These are phyloP conservation scores for Boletus pseudo-olivaceus DNA, from an alignment of 768 basidiomycete species.

Conservation along the genomic window DNA sequence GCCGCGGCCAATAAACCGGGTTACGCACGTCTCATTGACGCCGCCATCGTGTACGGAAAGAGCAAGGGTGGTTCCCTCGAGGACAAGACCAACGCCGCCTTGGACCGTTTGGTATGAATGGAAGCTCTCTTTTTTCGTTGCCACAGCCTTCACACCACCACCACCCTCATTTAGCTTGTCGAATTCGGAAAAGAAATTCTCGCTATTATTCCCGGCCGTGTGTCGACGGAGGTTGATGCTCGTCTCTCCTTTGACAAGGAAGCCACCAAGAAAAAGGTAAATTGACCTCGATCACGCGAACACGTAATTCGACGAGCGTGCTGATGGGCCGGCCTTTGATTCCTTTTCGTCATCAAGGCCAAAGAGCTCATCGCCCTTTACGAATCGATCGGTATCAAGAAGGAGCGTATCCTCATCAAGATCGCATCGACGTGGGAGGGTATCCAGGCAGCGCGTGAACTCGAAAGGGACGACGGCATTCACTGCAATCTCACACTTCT, in stretches of 20 bases:
- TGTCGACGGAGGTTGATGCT: slow-evolving; percentile 98
- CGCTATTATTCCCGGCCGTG: slow-evolving; percentile 93
- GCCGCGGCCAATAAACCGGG: slow-evolving; percentile 86
- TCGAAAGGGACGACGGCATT: slow-evolving; percentile 89
- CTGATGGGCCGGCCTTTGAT: slow-evolving; percentile 2
- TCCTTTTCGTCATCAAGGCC: slow-evolving; percentile 41
- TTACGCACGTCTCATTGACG: slow-evolving; percentile 80
- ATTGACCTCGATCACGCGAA: slow-evolving; percentile 13
- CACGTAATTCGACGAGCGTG: slow-evolving; percentile 21
- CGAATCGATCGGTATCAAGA: slow-evolving; percentile 87
- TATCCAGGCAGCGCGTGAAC: slow-evolving; percentile 96
- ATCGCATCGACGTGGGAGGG: slow-evolving; percentile 99
- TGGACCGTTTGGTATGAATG: slow-evolving; percentile 79
- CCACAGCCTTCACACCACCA: slow-evolving; percentile 10
- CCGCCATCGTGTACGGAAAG: slow-evolving; percentile 73
- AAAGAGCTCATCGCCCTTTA: slow-evolving; percentile 91
- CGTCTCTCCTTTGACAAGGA: slow-evolving; percentile 95
- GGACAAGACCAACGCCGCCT: slow-evolving; percentile 69
- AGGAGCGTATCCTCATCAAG: slow-evolving; percentile 97
- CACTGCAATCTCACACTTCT: slow-evolving; percentile 99
- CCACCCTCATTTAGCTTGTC: slow-evolving; percentile 62
- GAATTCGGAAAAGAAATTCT: slow-evolving; percentile 98
- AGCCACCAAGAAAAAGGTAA: slow-evolving; percentile 83
- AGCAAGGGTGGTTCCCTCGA: slow-evolving; percentile 77
- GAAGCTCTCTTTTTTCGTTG: slow-evolving; percentile 9